Base-by-base conservation (phyloP, 441 rosid genomes). In the Biscutella laevigata region DNA sequence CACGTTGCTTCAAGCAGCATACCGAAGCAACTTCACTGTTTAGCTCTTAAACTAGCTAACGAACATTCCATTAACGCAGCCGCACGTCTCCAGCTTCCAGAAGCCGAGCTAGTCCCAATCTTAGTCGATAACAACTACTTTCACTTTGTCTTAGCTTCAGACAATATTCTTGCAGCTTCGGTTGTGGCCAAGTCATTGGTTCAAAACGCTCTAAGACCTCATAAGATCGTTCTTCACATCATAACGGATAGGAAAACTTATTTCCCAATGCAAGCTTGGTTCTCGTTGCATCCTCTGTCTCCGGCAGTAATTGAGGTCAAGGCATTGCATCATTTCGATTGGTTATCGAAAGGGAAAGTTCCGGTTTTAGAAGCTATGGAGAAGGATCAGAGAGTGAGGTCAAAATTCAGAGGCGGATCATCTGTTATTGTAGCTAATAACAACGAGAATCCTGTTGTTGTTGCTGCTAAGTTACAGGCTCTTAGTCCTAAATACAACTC, bases 251-350 rank as follows among this genome's bases (percentile, higher is more conserved):
- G 74, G 77, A 92, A 92, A 65, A 92, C 99, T 5, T 84, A 76
- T 54, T 84, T 83, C 16, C 97, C 99, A 0, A 92, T 92, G 99
- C 99, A 88, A 66, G 97, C 99, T 6, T 92, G 99, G 99, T 92
- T 92, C 73, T 86, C 97, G 0, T 20, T 92, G 73, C 95, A 92
- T 67, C 75, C 92, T 26, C 64, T 88, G 15, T 66, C 78, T 2
- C 96, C 92, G 16, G 84, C 99, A 4, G 65, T 92, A 13, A 65
- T 92, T 49, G 97, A 92, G 74, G 97, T 92, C 9, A 88, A 88
- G 83, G 97, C 92, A 5, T 60, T 88, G 85, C 97, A 92, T 63
- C 99, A 92, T 61, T 92, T 88, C 1, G 99, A 92, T 33, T 92
- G 97, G 99, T 69, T 92, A 62, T 70, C 92, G 0, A 92, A 86